A percentile compares a stretch with the other conserved stretches of the same genome.
Evolutionary conservation across 2,329 filamentous ascomycete genomes (phyloP).

Genomic region (Aspergillus sp.): DNA sequence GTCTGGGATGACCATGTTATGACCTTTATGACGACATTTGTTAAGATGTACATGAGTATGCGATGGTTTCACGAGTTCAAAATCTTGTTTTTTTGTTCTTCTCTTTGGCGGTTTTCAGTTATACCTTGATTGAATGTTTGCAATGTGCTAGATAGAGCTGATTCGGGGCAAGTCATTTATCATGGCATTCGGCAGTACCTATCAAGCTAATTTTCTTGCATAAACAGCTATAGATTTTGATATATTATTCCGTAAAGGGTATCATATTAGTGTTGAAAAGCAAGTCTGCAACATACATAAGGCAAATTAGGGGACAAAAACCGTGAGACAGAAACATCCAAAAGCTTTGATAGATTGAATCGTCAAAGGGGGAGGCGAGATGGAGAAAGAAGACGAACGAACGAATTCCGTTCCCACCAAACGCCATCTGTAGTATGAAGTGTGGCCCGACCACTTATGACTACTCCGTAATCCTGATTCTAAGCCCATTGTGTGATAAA

Average conservation of each 20-base stretch:
- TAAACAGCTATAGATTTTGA: too few species aligned
- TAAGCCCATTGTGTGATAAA: too few species aligned
- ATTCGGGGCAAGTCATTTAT: neutral
- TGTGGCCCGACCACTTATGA: too few species aligned
- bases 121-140: slow-evolving; percentile 8
- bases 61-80: slow-evolving; percentile 29
- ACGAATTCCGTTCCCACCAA: too few species aligned
- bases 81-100: slow-evolving; percentile 14
- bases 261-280: slow-evolving; percentile 7
- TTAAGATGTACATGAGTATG: slow-evolving; percentile 37
- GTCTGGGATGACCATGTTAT: slow-evolving; percentile 27
- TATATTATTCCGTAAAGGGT: slow-evolving; percentile 9
- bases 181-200: neutral
- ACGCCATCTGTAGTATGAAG: too few species aligned
- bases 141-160: slow-evolving; percentile 9
- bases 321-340: too few species aligned
- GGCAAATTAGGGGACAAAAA: too few species aligned
- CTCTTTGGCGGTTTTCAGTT: slow-evolving; percentile 6
- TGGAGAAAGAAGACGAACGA: too few species aligned
- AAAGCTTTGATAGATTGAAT: too few species aligned
- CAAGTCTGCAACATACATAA: too few species aligned
- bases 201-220: neutral
- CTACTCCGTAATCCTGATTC: too few species aligned
- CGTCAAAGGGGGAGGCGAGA: too few species aligned
- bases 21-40: slow-evolving; percentile 33